phyloP scores from a whole-genome alignment of 2,329 filamentous ascomycete species.

The Malbranchea cinnamomea region DNA sequence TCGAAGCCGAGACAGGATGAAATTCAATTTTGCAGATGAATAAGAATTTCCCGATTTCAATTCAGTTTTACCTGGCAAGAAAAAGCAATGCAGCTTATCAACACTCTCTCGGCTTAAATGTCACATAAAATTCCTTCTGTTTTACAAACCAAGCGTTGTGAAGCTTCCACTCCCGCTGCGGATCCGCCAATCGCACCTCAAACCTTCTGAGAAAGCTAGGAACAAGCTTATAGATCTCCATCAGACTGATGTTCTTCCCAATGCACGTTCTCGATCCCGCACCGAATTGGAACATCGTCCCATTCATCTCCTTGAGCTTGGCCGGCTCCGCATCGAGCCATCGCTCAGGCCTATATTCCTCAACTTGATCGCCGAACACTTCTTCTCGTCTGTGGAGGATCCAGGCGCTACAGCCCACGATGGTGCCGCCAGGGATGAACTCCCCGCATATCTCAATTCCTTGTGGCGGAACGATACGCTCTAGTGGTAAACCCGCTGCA shows the following conservation, averaged over 20 bases:
- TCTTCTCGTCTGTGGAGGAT: conserved; percentile 53
- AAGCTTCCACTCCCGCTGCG: conserved; percentile 3
- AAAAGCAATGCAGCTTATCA: no score
- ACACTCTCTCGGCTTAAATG: no score
- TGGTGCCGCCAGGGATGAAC: conserved; percentile 52
- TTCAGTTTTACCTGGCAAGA: no score
- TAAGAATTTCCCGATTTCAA: no score
- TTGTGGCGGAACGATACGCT: conserved; percentile 53
- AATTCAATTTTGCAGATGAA: no score
- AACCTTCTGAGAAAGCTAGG: conserved; percentile 33
- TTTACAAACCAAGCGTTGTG: conserved; percentile 4
- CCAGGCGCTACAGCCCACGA: conserved; percentile 63
- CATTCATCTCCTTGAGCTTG: conserved; percentile 32
- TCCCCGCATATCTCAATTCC: conserved; percentile 49
- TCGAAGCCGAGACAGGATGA: no score
- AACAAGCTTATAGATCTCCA: conserved; percentile 16
- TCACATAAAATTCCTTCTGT: no score
- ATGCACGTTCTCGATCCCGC: conserved; percentile 39
- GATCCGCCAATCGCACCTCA: conserved; percentile 17
- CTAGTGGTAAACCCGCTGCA: conserved; percentile 55
- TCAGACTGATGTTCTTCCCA: conserved; percentile 21
- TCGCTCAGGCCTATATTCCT: conserved; percentile 38
- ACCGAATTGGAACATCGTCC: conserved; percentile 39
- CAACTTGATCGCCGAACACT: conserved; percentile 53
- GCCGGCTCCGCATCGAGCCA: conserved; percentile 31